Evolutionary conservation across 1,139 yeast genomes (phyloP), one percentile per base, ranked within the genome.

Genomic region (Protomyces pachydermus): DNA sequence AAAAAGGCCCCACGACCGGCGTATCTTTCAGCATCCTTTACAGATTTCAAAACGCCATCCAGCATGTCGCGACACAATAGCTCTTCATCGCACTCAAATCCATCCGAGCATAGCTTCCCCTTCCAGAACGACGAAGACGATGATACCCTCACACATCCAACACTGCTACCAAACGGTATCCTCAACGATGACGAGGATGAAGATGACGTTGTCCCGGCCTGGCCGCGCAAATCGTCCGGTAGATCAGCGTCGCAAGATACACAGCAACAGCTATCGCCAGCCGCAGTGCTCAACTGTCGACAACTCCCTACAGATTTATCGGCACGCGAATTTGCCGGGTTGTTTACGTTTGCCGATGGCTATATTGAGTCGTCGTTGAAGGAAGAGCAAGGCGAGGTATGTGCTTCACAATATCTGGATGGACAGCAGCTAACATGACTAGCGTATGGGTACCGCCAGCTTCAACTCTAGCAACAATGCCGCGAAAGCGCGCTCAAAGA

Each of bases 141-240:
- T 34, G 46, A 42, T 18, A 42, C 48, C 10, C 23, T 18, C 20
- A n/a, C 52, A 20, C 62, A 58, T 58, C 87, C 65, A 70, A 76
- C 65, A 79, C 80, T 55, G 34, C 53, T 60, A 23, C 64, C 64
- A 16, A 57, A 57, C n/a, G 65, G 65, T 25, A 61, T 61, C 12
- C 52, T 61, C 12, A 56, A 61, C 25, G 65, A 61, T 50, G 65
- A 61, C 18, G 65, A 28, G 32, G 55, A 60, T 39, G 64, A 60
- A 45, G 65, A 61, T 32, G 61, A 46, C 12, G 52, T 61, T 25
- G 56, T 58, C 39, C 56, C 56, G 14, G 48, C 48, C 12, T 58
- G 62, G 62, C 62, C 62, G 25, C 56, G 62, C 28, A 58, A 51
- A 23, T 18, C 56, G 35, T 52, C 56, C n/a, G 23, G 9, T 14